Base-by-base conservation (phyloP, 129 eudicot species). In the Smallanthus sonchifolius region DNA sequence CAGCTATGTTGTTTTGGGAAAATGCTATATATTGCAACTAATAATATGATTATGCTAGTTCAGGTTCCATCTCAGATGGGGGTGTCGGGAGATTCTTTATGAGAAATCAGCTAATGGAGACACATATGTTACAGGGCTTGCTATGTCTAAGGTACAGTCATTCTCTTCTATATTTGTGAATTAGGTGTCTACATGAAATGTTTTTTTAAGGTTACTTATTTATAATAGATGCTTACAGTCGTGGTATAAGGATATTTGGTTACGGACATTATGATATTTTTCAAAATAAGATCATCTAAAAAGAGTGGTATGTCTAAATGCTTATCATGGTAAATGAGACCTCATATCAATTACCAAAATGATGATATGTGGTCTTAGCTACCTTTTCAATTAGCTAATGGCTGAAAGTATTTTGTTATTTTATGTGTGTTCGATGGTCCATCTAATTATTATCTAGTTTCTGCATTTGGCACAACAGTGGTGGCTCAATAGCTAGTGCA, bases 31-130 rank as follows among this genome's bases (percentile, higher is more conserved):
- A 6, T 61, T 70, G 44, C 34, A 49, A 54, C 49, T 79, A 51
- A 72, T 72, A 32, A 63, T 65, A 38, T 79, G 38, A 19, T 61
- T 73, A 51, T 78, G 75, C 74, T 69, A 15, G 63, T 56, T n/a
- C 80, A 93, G 98, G 88, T 90, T 94, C 81, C 98, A 94, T 83
- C 82, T 94, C 43, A 82, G 98, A 84, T 94, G 98, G 98, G 98
- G 98, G 62, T 94, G 98, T 83, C 83, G 98, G 65, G 92, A 94
- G 83, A 59, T 94, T 56, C 96, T 88, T n/a, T 85, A 90, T 69
- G 91, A 86, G 44, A 91, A 74, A 84, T 86, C 89, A 54, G 79
- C 86, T 52, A 84, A 86, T 80, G 98, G 97, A 35, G 80, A 83
- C 37, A 77, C 89, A 49, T 90, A 84, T 76, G 92, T 94, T 52